Base-by-base conservation (phyloP, 1,284 basidiomycete genomes). In the Tausonia pullulans region DNA sequence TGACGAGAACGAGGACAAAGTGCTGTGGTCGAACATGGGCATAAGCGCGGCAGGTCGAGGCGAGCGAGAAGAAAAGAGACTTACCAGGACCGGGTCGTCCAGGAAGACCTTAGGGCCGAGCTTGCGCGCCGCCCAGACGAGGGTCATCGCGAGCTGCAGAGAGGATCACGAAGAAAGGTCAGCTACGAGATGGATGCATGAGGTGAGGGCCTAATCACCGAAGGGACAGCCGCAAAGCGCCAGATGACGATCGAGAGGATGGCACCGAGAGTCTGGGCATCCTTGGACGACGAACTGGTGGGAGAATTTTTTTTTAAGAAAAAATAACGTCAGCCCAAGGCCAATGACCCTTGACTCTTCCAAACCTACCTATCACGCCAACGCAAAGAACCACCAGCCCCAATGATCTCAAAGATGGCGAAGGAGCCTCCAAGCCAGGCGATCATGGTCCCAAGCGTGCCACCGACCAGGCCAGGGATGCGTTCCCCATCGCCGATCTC, bases 61-160 rank as follows among this genome's bases (percentile, higher is more conserved):
- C 3, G 39, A 2, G 50, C 11, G n/a, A 48, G 54, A 51, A 45
- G 13, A 44, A 51, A n/a, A 60, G 7, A 16, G 14, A 70, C 74
- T 68, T 58, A 74, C 74, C 64, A 73, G 74, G 8, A 70, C 69
- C 0, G 74, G 74, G 59, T 76, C 74, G 48, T 74, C 71, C 8
- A 73, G 66, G 67, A 69, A 75, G 9, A 67, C 60, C 52, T 66
- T 71, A 0, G 73, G 72, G 2, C 71, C 68, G 40, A 72, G 71
- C 54, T 73, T 69, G 16, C 67, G 68, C 62, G 73, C 70, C 3
- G 71, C 73, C 59, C 69, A 68, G 16, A 74, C 64, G 50, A 72
- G 69, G 3, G 69, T 68, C n/a, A 73, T 64, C 57, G 68, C 66
- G 45, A 73, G 16, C 43, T 46, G 27, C 2, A 16, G 16, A 54